phyloP scores from a whole-genome alignment of 2,329 filamentous ascomycete species.

The Diplodia corticola region DNA sequence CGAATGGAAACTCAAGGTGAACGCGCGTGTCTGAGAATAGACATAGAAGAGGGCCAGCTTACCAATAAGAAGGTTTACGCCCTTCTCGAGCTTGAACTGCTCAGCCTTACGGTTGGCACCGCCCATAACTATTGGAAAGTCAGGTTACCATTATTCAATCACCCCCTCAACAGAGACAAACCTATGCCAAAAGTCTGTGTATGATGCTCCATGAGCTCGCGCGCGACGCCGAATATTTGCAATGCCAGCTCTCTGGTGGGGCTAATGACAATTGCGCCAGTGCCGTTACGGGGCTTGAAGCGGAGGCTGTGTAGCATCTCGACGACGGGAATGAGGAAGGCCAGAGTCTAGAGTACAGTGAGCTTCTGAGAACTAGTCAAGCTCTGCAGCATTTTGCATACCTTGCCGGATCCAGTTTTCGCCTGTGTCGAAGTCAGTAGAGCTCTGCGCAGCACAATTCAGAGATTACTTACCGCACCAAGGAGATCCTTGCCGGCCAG shows the following conservation, averaged over 20 bases:
- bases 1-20: neutral
- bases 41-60: neutral
- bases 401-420: slow-evolving; percentile 91
- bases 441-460: neutral
- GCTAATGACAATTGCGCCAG: slow-evolving; percentile 88
- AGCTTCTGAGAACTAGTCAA: neutral
- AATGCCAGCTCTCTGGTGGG: slow-evolving; percentile 91
- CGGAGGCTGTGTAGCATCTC: slow-evolving; percentile 88
- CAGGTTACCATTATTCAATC: neutral
- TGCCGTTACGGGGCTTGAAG: slow-evolving; percentile 93
- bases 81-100: slow-evolving; percentile 90
- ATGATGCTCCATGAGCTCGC: slow-evolving; percentile 89
- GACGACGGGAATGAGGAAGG: slow-evolving; percentile 90
- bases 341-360: slow-evolving; percentile 61
- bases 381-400: neutral
- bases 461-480: slow-evolving; percentile 58
- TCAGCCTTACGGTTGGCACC: slow-evolving; percentile 89
- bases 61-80: slow-evolving; percentile 87
- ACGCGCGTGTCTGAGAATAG: neutral
- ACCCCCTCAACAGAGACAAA: neutral
- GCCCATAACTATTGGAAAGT: slow-evolving; percentile 67
- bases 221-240: slow-evolving; percentile 93
- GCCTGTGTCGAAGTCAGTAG: slow-evolving; percentile 47
- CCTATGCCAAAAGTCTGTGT: slow-evolving; percentile 88
- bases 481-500: slow-evolving; percentile 89